Percentiles rank a stretch among this genome's conserved stretches.
phyloP scores from a whole-genome alignment of 305 asterid genomes.

The Solanum aculeatissimum region DNA sequence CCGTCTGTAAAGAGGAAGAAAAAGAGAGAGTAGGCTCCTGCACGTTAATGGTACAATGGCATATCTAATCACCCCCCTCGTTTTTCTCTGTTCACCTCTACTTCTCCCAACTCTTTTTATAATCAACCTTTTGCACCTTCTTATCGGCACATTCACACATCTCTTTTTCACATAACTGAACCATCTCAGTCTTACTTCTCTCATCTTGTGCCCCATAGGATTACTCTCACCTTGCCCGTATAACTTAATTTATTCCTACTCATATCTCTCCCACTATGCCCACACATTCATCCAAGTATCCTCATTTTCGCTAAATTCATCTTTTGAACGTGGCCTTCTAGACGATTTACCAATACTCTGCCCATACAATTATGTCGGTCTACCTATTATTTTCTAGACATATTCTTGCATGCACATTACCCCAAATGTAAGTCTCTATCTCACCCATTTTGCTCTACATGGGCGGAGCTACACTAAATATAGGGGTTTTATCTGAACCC shows the following conservation, averaged over 20 bases:
- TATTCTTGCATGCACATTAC: background rate
- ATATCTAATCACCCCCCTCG: background rate
- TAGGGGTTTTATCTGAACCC: too few relatives aligned
- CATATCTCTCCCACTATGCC: background rate
- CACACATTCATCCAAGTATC: background rate
- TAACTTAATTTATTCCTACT: background rate
- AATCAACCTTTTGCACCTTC: background rate
- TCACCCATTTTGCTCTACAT: background rate
- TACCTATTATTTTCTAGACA: background rate
- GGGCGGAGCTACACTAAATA: too few relatives aligned
- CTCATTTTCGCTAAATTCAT: background rate
- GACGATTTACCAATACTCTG: background rate
- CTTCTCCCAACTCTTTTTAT: background rate
- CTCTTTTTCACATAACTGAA: background rate
- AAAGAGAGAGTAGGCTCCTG: background rate
- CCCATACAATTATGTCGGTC: accelerated
- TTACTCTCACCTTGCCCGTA: background rate
- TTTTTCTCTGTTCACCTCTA: background rate
- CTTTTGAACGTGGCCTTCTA: background rate
- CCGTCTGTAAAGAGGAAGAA: too few relatives aligned
- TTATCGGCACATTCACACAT: accelerated
- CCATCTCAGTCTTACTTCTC: accelerated
- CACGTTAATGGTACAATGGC: background rate
- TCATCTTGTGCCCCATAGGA: background rate
- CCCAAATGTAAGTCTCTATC: background rate